Conservation (phyloP, 495 filamentous ascomycete species). For the Penicillium egyptiacum region DNA sequence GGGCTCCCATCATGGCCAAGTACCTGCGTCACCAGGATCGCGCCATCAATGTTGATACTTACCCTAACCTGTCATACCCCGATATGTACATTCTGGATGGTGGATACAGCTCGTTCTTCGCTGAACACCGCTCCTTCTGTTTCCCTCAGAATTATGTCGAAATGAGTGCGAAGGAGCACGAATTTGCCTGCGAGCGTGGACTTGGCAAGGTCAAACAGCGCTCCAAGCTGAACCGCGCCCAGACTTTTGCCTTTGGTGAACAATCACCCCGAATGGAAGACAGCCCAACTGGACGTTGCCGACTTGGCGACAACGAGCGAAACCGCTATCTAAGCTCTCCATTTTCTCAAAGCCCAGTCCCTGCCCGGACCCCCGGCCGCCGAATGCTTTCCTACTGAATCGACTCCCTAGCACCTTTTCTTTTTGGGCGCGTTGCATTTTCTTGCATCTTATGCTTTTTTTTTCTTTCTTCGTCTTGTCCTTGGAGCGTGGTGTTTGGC, state of each 20-base stretch:
- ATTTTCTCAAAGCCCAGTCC: conserved; percentile 54
- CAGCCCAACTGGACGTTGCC: conserved; percentile 70
- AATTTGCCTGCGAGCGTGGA: conserved; percentile 87
- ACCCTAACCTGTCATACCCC: conserved; percentile 86
- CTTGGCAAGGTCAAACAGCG: conserved; percentile 85
- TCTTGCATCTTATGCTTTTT: conserved; percentile 13
- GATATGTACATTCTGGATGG: conserved; percentile 97
- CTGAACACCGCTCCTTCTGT: conserved; percentile 72
- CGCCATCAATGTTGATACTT: conserved; percentile 72
- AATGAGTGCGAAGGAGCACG: conserved; percentile 88
- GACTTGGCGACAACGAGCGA: conserved; percentile 39
- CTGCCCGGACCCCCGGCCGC: conserved; percentile 57
- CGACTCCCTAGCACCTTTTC: neutral
- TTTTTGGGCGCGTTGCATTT: neutral
- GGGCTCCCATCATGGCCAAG: conserved; percentile 85
- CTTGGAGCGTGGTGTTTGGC: conserved; percentile 31
- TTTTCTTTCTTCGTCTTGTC: conserved; percentile 16
- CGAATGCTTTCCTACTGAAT: conserved; percentile 71
- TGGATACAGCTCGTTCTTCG: conserved; percentile 92
- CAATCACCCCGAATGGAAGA: conserved; percentile 68
- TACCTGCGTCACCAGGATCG: conserved; percentile 87
- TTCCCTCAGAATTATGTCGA: conserved; percentile 93
- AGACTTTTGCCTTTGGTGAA: conserved; percentile 91
- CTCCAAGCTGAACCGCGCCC: conserved; percentile 78
- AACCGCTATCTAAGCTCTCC: conserved; percentile 47